Percentiles rank a stretch among this genome's conserved stretches.
Evolutionary conservation across 2,329 filamentous ascomycete species (phyloP).

Genomic region (Fusarium xyrophilum): DNA sequence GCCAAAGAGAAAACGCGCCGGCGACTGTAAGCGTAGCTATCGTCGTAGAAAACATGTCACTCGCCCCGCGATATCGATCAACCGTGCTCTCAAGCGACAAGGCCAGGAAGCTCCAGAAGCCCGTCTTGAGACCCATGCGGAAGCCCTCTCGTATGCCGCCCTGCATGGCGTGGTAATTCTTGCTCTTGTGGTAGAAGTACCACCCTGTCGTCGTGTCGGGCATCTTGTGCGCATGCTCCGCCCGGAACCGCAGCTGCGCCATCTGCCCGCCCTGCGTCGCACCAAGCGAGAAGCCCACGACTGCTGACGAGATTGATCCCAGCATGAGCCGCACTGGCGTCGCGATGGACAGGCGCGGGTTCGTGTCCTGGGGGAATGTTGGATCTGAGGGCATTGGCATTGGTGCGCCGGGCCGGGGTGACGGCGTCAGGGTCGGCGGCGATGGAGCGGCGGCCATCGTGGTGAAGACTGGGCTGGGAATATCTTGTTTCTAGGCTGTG

Average conservation of each 20-base stretch:
- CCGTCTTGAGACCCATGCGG: conserved; percentile 74
- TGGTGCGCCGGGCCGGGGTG: conserved; percentile 24
- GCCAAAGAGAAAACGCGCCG: conserved; percentile 85
- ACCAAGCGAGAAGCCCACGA: conserved; percentile 74
- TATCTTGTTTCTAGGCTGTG: background rate
- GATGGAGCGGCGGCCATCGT: conserved; percentile 15
- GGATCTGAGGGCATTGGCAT: conserved; percentile 27
- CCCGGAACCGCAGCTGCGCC: conserved; percentile 83
- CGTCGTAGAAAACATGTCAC: conserved; percentile 82
- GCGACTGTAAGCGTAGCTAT: conserved; percentile 84
- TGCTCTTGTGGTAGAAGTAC: conserved; percentile 99
- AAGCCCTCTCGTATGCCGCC: conserved; percentile 81
- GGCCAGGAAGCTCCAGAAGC: conserved; percentile 77
- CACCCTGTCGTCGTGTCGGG: conserved; percentile 83
- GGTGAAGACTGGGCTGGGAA: background rate
- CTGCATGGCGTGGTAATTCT: conserved; percentile 87
- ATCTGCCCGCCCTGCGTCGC: conserved; percentile 74
- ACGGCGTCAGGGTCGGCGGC: conserved; percentile 10
- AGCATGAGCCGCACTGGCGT: conserved; percentile 70
- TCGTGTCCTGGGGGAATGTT: conserved; percentile 40
- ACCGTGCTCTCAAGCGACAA: conserved; percentile 85
- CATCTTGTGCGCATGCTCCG: conserved; percentile 94
- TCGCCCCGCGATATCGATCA: conserved; percentile 71
- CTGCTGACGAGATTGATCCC: conserved; percentile 67
- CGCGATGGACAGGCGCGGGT: conserved; percentile 66